Evolutionary conservation across 352 stramenopile genomes (phyloP), one percentile per base, ranked within the genome.

Genomic region (Phytophthora hibernalis): DNA sequence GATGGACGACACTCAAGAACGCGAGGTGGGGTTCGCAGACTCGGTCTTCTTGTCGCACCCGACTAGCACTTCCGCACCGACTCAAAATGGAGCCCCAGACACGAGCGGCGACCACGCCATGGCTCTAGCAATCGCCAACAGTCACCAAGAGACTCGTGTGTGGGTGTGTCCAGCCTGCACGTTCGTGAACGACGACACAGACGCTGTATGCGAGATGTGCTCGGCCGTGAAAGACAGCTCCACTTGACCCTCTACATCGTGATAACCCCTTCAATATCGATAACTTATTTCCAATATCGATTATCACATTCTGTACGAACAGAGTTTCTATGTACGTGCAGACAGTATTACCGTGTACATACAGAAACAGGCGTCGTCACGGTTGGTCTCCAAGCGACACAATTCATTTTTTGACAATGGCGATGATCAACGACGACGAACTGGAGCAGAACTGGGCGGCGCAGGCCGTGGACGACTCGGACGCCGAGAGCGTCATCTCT

Each of bases 111-210:
- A 65, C 42, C 37, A 48, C 49, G 62, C 62, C 4, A 55, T 67
- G 48, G 61, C 58, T 16, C 18, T 70, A n/a, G 61, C 65, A 0
- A 48, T 65, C 9, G 5, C 45, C 35, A 61, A 31, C 28, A 76
- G 49, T 42, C 63, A 65, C 5, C 18, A 47, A 13, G 57, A 77
- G 53, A 74, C 47, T 13, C 57, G 52, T 7, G 86, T 92, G 9
- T 95, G 87, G 87, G 84, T 93, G 0, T 95, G 87, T 62, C 38
- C 61, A 26, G 73, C 74, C 3, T 95, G 87, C 51, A 95, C 87
- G 1, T 93, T 77, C 52, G 79, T 95, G 20, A 95, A 95, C 54
- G 85, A 95, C 15, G 71, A 86, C 30, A 68, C 64, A 3, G 71
- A 85, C 22, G 33, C 37, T 5, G 45, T 68, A 11, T 95, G 87